phyloP scores from a whole-genome alignment of 148 eudicot species.

The Persicaria maculosa region DNA sequence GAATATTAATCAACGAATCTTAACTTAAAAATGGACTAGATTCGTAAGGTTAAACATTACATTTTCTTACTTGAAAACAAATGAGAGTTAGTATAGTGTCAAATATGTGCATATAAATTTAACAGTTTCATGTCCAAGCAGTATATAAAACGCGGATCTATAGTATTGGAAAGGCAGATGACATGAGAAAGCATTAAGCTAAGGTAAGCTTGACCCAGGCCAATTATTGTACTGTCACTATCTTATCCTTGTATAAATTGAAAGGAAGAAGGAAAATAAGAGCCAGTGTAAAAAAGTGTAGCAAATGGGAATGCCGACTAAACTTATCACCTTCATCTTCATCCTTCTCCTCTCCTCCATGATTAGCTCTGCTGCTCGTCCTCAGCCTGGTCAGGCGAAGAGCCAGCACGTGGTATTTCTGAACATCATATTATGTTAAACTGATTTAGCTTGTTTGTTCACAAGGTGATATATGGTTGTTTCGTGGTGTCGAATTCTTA shows the following conservation, averaged over 20 bases:
- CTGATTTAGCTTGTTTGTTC: neutral
- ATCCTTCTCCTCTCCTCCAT: neutral
- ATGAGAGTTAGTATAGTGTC: no score
- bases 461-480: neutral
- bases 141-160: neutral
- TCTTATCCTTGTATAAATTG: slow-evolving; percentile 11
- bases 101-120: neutral
- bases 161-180: neutral
- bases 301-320: neutral
- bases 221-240: neutral
- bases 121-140: neutral
- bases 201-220: neutral
- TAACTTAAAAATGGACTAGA: no score
- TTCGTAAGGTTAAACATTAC: neutral
- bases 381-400: neutral
- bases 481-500: neutral
- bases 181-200: slow-evolving; percentile 4
- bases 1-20: no score
- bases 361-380: neutral
- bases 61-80: no score
- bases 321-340: slow-evolving; percentile 2
- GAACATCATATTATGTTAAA: no score
- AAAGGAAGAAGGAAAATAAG: neutral
- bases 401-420: neutral
- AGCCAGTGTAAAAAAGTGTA: neutral